These are phyloP conservation scores for Sherardia arvensis DNA, from an alignment of 257 asterid genomes.

Conservation along the genomic window DNA sequence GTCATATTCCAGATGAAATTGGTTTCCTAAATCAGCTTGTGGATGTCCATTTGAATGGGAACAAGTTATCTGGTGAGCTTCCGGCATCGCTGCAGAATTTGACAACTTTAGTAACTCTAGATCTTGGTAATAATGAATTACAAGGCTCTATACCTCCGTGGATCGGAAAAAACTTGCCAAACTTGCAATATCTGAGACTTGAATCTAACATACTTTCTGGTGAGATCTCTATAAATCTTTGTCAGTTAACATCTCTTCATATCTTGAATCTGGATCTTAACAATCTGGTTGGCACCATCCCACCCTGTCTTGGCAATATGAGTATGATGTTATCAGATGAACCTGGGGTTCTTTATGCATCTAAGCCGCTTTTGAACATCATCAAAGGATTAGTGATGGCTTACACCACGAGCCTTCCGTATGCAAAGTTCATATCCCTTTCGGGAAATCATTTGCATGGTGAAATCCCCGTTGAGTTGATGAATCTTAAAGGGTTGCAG, in stretches of 20 bases:
- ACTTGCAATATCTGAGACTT: not conserved
- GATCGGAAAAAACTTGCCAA: not conserved
- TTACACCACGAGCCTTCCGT: not conserved
- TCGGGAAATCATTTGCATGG: too few relatives aligned
- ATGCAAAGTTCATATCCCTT: not conserved
- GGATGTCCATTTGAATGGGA: constrained; percentile 16
- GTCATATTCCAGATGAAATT: constrained; percentile 15
- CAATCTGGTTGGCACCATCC: constrained; percentile 11
- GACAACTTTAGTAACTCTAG: not conserved
- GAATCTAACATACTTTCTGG: not conserved
- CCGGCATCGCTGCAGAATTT: not conserved
- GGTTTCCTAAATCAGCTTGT: constrained; percentile 8
- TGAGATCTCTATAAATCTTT: constrained; percentile 13
- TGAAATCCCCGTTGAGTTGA: too few relatives aligned
- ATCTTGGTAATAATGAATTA: not conserved
- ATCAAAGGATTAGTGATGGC: constrained; percentile 1
- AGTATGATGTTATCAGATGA: too few relatives aligned
- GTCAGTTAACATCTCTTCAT: constrained; percentile 18
- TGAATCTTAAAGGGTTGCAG: too few relatives aligned
- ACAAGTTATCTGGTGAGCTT: not conserved
- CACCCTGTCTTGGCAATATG: constrained; percentile 13
- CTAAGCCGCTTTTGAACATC: not conserved
- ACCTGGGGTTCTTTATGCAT: too few relatives aligned
- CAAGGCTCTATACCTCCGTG: constrained; percentile 16
- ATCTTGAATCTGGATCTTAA: constrained; percentile 22